These are phyloP conservation scores for Candida tetrigidarum DNA, from an alignment of 1,139 yeast genomes.

Conservation along the genomic window DNA sequence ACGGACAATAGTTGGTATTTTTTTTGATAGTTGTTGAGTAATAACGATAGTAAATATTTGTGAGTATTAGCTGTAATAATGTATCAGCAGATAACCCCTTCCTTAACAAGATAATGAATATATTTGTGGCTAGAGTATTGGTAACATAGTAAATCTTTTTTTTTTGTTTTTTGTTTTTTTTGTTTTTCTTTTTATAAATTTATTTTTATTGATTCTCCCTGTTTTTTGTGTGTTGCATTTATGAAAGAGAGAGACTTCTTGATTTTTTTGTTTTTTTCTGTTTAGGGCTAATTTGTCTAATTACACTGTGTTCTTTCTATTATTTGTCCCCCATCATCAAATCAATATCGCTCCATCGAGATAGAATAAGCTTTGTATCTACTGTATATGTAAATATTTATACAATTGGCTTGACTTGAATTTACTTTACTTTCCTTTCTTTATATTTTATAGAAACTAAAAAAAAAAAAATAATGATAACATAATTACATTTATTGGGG, in stretches of 20 bases:
- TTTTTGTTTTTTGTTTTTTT: not conserved
- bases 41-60: no score
- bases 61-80: no score
- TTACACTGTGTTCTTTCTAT: no score
- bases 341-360: no score
- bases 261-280: not conserved
- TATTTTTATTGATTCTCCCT: not conserved
- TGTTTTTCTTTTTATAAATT: no score
- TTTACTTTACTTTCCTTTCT: not conserved
- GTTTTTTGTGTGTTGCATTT: not conserved
- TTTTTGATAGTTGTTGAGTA: not conserved
- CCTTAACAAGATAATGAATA: slow-evolving; percentile 8
- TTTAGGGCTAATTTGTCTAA: not conserved
- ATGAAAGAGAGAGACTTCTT: not conserved
- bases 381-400: no score
- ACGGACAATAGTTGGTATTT: not conserved
- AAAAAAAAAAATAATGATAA: not conserved
- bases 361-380: no score
- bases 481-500: not conserved
- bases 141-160: not conserved
- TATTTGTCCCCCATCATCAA: no score
- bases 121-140: not conserved
- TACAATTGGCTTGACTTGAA: no score
- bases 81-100: no score
- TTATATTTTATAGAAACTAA: not conserved